A percentile compares a stretch with the other conserved stretches of the same genome.
Evolutionary conservation across 176 grass and related monocot genomes (phyloP).

Genomic region (Ananas comosus): DNA sequence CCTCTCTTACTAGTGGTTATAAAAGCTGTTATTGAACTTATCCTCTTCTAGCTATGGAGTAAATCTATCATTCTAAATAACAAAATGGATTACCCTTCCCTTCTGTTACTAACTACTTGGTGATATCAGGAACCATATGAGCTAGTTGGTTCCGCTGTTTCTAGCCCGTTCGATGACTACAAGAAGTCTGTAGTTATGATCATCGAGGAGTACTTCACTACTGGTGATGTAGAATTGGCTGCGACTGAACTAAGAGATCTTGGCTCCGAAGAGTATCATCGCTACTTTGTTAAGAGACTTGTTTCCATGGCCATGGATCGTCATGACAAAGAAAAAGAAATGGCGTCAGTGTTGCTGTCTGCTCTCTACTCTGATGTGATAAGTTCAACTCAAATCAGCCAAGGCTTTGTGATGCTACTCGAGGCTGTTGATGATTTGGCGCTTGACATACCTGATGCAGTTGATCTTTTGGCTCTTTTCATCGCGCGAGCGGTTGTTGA

Average conservation of each 20-base stretch:
- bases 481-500: slow-evolving; percentile 86
- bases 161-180: slow-evolving; percentile 67
- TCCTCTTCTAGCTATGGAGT: background rate
- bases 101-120: background rate
- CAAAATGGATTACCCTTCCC: no score
- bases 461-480: slow-evolving; percentile 83
- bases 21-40: background rate
- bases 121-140: slow-evolving; percentile 83
- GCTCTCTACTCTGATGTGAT: slow-evolving; percentile 57
- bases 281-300: slow-evolving; percentile 89
- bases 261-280: slow-evolving; percentile 58
- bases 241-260: slow-evolving; percentile 78
- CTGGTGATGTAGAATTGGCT: slow-evolving; percentile 64
- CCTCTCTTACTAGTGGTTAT: slow-evolving; percentile 1
- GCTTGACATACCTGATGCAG: slow-evolving; percentile 74
- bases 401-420: slow-evolving; percentile 82
- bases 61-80: background rate
- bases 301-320: slow-evolving; percentile 91
- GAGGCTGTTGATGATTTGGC: slow-evolving; percentile 79
- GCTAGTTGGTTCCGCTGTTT: slow-evolving; percentile 60
- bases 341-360: slow-evolving; percentile 79
- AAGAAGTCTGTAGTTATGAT: slow-evolving; percentile 63
- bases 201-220: slow-evolving; percentile 87
- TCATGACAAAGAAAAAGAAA: slow-evolving; percentile 96
- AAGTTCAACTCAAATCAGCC: slow-evolving; percentile 69